Percentiles rank a stretch among this genome's conserved stretches.
These are phyloP conservation scores for Phaeotremella skinneri DNA, from an alignment of 768 basidiomycete genomes.

Conservation along the genomic window DNA sequence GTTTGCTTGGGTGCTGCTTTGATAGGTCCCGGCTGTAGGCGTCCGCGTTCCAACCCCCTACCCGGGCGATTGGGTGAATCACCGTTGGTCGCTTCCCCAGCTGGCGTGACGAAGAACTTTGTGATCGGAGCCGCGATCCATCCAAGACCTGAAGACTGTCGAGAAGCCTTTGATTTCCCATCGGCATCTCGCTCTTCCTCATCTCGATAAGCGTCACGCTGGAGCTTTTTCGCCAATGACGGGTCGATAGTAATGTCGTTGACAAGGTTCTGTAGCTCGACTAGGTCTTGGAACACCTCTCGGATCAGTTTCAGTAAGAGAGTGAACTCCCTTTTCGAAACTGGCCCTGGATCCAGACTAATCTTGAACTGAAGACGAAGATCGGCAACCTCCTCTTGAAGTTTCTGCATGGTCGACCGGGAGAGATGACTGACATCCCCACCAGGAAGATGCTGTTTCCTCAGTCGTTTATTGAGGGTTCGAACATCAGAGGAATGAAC, in stretches of 20 bases:
- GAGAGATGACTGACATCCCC: conserved; percentile 79
- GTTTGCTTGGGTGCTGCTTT: conserved; percentile 70
- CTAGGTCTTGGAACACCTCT: conserved; percentile 79
- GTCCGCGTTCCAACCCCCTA: conserved; percentile 23
- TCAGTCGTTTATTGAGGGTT: conserved; percentile 82
- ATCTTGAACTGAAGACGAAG: conserved; percentile 73
- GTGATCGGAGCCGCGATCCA: conserved; percentile 82
- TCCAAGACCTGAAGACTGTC: conserved; percentile 49
- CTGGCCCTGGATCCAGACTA: conserved; percentile 67
- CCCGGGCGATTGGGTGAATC: background rate
- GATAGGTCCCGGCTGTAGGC: conserved; percentile 33
- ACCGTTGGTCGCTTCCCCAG: conserved; percentile 15
- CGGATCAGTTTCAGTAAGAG: conserved; percentile 77
- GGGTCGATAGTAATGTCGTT: conserved; percentile 93
- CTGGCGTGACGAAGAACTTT: conserved; percentile 65
- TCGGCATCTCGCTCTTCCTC: conserved; percentile 45
- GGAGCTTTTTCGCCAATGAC: conserved; percentile 63
- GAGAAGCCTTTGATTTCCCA: conserved; percentile 46
- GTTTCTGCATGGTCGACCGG: conserved; percentile 69
- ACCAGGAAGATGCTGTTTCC: conserved; percentile 77
- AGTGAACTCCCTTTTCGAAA: conserved; percentile 74
- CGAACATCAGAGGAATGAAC: conserved; percentile 75
- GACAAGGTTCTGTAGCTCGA: conserved; percentile 72
- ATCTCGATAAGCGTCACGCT: conserved; percentile 55
- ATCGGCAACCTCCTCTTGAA: conserved; percentile 67